Conservation (phyloP, 305 asterid species). For the Coffea humblotiana region DNA sequence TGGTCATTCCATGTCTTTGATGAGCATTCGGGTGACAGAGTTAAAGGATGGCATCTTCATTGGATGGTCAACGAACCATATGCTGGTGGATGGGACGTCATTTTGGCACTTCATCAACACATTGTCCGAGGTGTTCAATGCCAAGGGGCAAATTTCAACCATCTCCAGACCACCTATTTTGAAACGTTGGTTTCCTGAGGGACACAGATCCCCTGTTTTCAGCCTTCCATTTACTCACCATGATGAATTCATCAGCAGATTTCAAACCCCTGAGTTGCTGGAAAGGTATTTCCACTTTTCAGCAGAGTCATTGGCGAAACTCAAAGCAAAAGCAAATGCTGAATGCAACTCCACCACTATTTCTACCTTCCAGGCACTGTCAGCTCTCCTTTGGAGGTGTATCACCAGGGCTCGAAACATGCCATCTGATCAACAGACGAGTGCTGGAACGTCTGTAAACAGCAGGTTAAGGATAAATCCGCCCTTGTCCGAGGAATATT, state of each 20-base stretch:
- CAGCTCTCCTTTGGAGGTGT: conserved; percentile 36
- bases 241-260: too few relatives aligned
- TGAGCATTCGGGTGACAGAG: conserved; percentile 22
- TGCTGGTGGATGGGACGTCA: conserved; percentile 33
- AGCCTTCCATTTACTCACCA: too few relatives aligned
- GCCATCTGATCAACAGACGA: conserved; percentile 15
- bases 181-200: too few relatives aligned
- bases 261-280: too few relatives aligned
- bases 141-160: not conserved
- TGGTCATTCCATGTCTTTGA: conserved; percentile 30
- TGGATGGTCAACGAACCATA: conserved; percentile 31
- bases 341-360: conserved; percentile 24
- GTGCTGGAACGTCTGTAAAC: conserved; percentile 21
- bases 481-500: conserved; percentile 27
- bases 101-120: conserved; percentile 40
- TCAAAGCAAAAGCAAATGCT: conserved; percentile 32
- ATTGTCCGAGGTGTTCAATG: conserved; percentile 32
- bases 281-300: too few relatives aligned
- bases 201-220: too few relatives aligned
- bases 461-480: conserved; percentile 33
- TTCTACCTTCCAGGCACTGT: conserved; percentile 34
- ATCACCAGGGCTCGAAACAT: conserved; percentile 25
- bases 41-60: too few relatives aligned
- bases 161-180: too few relatives aligned
- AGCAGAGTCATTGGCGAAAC: not conserved